Conservation (phyloP, 257 asterid genomes). For the Cordia subcordata region DNA sequence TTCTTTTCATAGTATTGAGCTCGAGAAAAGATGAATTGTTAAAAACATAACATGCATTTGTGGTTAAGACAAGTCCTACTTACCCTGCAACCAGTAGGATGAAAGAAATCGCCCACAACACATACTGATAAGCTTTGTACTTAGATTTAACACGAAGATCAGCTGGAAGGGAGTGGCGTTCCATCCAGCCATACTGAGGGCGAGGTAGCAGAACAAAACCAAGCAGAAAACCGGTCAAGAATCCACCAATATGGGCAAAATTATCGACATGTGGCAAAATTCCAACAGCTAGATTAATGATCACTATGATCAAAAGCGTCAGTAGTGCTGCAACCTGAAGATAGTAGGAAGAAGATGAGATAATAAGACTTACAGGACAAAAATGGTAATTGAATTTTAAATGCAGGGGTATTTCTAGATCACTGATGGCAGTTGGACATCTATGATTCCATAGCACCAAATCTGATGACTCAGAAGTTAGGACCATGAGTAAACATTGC, state of each 20-base stretch:
- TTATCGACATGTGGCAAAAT: constrained; percentile 82
- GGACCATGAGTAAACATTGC: background rate
- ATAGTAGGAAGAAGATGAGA: background rate
- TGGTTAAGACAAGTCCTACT: constrained; percentile 1
- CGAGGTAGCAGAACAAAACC: constrained; percentile 75
- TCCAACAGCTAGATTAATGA: constrained; percentile 70
- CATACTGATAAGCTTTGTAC: constrained; percentile 67
- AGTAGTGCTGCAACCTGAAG: constrained; percentile 67
- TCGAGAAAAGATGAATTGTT: no score
- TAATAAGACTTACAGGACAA: background rate
- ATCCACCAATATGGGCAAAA: constrained; percentile 93
- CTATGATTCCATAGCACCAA: background rate
- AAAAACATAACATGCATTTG: no score
- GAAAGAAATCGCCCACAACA: constrained; percentile 51
- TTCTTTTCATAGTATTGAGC: no score
- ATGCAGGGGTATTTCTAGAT: background rate
- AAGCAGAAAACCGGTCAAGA: constrained; percentile 75
- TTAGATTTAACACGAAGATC: constrained; percentile 52
- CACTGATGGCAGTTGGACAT: background rate
- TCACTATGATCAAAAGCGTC: constrained; percentile 58
- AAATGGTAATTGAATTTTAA: background rate
- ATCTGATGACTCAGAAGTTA: background rate
- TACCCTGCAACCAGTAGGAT: constrained; percentile 62
- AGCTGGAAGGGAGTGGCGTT: constrained; percentile 47
- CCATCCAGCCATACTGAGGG: constrained; percentile 89